Percentiles rank a stretch among this genome's conserved stretches.
phyloP scores from a whole-genome alignment of 2,329 filamentous ascomycete genomes.

The Nemania abortiva region DNA sequence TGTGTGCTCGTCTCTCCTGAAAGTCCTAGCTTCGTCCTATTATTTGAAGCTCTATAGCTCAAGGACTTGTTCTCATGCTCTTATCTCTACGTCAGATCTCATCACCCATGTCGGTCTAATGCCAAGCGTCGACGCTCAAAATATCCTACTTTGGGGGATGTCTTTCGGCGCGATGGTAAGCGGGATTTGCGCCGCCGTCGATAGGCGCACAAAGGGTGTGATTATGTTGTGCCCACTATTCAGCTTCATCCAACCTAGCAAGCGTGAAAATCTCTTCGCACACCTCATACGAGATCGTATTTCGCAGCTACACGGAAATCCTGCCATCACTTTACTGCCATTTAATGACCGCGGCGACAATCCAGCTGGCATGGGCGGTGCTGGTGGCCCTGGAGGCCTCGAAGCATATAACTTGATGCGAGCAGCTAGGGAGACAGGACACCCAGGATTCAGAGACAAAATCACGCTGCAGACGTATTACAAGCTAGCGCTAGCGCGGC shows the following conservation, averaged over 20 bases:
- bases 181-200: constrained; percentile 39
- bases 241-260: neutral
- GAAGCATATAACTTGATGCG: constrained; percentile 1
- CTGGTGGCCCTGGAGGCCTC: neutral
- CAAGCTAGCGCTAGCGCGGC: constrained; percentile 46
- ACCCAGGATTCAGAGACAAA: neutral
- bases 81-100: no score
- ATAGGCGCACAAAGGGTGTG: constrained; percentile 30
- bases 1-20: no score
- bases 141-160: constrained; percentile 47
- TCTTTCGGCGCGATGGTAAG: constrained; percentile 42
- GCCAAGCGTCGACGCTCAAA: no score
- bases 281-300: constrained; percentile 39
- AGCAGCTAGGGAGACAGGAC: neutral
- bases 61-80: no score
- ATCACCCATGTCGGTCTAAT: no score
- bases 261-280: constrained; percentile 33
- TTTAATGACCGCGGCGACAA: constrained; percentile 14
- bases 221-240: constrained; percentile 12
- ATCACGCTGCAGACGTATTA: constrained; percentile 35
- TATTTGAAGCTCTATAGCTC: no score
- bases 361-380: neutral
- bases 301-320: constrained; percentile 25
- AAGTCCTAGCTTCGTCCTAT: no score
- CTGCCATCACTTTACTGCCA: neutral